Base-by-base conservation (phyloP, 2,329 filamentous ascomycete species). In the Xylaria sp. region DNA sequence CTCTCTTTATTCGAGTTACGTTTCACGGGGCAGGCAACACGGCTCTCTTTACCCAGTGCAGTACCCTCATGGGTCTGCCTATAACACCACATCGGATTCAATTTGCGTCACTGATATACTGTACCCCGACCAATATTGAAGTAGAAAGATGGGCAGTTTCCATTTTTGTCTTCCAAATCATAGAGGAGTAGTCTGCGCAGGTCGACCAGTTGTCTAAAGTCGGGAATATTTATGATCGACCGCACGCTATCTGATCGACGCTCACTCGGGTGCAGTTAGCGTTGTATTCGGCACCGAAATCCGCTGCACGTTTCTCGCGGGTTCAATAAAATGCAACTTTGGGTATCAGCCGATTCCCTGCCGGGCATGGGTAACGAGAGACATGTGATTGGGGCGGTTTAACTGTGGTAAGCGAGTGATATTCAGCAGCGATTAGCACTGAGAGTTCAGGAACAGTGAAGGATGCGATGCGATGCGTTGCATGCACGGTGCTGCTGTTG, bases 371-470 rank as follows among this genome's bases (percentile, higher is more conserved):
- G n/a, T 36, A 29, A 22, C 6, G 49, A 51, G n/a, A 22, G 31
- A 36, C n/a, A 36, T 53, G 29, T 36, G 29, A 53, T 53, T 53
- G 17, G 49, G 7, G 49, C 11, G 29, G n/a, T 5, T 15, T n/a
- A 33, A 29, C 25, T 29, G 25, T 31, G 49, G 50, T 54, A 25
- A 54, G 31, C 36, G 33, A 27, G 22, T 51, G 44, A 57, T 57
- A 36, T 44, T 63, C 53, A 63, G 53, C 44, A 51, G 50, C 22
- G 49, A 53, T 53, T 22, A 11, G 22, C 29, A 31, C 29, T 25
- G 15, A 29, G 5, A 42, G 36, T n/a, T 11, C 7, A 31, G 53
- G 36, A 20, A 55, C 51, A 55, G 38, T 55, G 5, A 11, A 42
- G 13, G 15, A 5, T 11, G 33, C 3, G 25, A 17, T 7, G 39